These are phyloP conservation scores for Mycena capillaripes DNA, from an alignment of 768 basidiomycete genomes.

Conservation along the genomic window DNA sequence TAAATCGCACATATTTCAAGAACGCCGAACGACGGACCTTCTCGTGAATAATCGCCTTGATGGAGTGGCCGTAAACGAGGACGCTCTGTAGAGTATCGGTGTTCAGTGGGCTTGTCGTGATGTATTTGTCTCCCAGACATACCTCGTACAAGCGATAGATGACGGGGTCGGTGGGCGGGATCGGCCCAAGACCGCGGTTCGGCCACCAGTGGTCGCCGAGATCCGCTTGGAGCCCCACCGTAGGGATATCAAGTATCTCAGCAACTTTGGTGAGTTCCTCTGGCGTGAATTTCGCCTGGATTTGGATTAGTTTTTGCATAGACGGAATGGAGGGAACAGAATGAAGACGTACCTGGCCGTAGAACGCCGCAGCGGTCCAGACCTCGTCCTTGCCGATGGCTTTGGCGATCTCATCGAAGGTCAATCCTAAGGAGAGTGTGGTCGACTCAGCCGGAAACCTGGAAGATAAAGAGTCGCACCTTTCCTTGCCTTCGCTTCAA, in stretches of 20 bases:
- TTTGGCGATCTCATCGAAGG: slow-evolving; percentile 78
- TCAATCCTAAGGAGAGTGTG: slow-evolving; percentile 58
- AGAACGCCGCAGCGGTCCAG: slow-evolving; percentile 87
- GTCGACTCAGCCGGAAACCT: background rate
- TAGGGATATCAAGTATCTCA: slow-evolving; percentile 62
- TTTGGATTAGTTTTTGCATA: background rate
- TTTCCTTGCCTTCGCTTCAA: slow-evolving; percentile 78
- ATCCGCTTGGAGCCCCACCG: slow-evolving; percentile 53
- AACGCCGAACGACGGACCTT: slow-evolving; percentile 57
- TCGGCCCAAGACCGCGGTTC: slow-evolving; percentile 76
- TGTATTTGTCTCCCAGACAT: slow-evolving; percentile 22
- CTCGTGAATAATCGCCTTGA: slow-evolving; percentile 88
- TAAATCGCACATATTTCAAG: no score
- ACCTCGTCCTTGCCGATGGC: slow-evolving; percentile 81
- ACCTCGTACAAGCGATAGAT: slow-evolving; percentile 89
- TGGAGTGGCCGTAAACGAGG: slow-evolving; percentile 82
- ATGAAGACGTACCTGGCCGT: slow-evolving; percentile 71
- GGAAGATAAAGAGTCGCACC: slow-evolving; percentile 49
- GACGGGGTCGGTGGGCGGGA: slow-evolving; percentile 84
- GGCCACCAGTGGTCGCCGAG: slow-evolving; percentile 83
- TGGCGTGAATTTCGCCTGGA: slow-evolving; percentile 75
- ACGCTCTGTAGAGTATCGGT: slow-evolving; percentile 62
- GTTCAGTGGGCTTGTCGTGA: background rate
- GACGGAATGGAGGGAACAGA: slow-evolving; percentile 1
- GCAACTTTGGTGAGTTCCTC: slow-evolving; percentile 72